Evolutionary conservation across 257 asterid genomes (phyloP).

Genomic region (Apocynum venetum): DNA sequence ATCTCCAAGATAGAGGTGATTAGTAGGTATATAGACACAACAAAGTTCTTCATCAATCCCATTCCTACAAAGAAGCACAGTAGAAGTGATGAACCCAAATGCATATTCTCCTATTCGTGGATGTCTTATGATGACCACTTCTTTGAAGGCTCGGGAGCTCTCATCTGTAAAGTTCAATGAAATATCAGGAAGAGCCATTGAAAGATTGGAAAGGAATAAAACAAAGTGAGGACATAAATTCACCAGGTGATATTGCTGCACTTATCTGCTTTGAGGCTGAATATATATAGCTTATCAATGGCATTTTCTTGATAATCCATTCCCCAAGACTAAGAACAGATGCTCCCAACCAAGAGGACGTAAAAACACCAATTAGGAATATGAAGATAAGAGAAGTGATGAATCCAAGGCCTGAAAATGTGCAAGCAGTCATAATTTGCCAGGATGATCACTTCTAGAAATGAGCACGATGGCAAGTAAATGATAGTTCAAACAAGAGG

Average conservation of each 20-base stretch:
- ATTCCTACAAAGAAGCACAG: slow-evolving; percentile 15
- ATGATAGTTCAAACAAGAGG: background rate
- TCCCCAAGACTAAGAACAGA: slow-evolving; percentile 27
- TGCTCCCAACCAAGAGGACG: slow-evolving; percentile 26
- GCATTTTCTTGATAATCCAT: slow-evolving; percentile 26
- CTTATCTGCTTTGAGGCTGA: slow-evolving; percentile 28
- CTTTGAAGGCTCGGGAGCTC: slow-evolving; percentile 24
- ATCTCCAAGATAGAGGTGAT: slow-evolving; percentile 29
- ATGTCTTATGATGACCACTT: slow-evolving; percentile 31
- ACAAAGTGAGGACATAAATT: background rate
- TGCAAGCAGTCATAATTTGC: background rate
- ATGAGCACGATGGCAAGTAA: background rate
- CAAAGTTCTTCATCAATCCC: slow-evolving; percentile 23
- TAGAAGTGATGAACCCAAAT: slow-evolving; percentile 28
- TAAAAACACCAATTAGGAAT: slow-evolving; percentile 27
- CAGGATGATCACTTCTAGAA: background rate
- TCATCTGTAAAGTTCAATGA: slow-evolving; percentile 10
- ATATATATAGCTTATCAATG: slow-evolving; percentile 23
- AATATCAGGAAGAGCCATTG: background rate
- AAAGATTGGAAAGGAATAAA: background rate
- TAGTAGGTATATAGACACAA: slow-evolving; percentile 23
- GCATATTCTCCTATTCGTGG: slow-evolving; percentile 25
- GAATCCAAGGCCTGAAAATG: slow-evolving; percentile 27
- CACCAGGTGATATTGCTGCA: slow-evolving; percentile 28
- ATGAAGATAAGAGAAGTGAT: slow-evolving; percentile 24